Base-by-base conservation (phyloP, 2,329 filamentous ascomycete genomes). In the Cercospora sp. region DNA sequence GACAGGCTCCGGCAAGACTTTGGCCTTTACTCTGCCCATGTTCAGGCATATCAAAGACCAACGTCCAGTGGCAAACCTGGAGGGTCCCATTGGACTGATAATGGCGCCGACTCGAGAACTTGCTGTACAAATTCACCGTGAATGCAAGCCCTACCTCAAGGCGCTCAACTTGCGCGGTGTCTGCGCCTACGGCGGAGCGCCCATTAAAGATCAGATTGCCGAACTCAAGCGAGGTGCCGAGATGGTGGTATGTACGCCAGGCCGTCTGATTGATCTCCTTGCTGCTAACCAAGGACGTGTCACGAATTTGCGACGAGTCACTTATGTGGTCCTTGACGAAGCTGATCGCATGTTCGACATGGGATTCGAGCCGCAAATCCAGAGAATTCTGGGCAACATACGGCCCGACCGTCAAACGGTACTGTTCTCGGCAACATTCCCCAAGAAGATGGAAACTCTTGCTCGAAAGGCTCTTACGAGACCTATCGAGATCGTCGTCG, bases 271-370 rank as follows among this genome's bases (percentile, higher is more conserved):
- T 75, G 95, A 99, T 83, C 87, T 99, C 18, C 84, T 99, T 33
- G 92, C 93, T 48, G 93, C 94, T 62, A 99, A 98, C 77, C 90
- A 92, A 72, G 94, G 94, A n/a, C 89, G 94, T 70, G 94, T 98
- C 9, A 97, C 94, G 12, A 98, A 96, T 76, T 84, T 99, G 66
- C 89, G 87, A 73, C 88, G 95, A 71, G 92, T 97, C 12, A 95
- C 93, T 0, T 99, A 98, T 78, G 89, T 97, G 26, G 95, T 99
- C 10, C 87, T 99, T 45, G 95, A 99, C 78, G 95, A 99, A 81
- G 95, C 95, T 59, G 95, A 99, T 80, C 91, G 95, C 70, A 98
- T 99, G 95, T 97, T 98, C 67, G 95, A 99, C 79, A 98, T 99
- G 95, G 95, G 95, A 13, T 99, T 99, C 77, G 94, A 97, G 80